phyloP scores from a whole-genome alignment of 2,329 filamentous ascomycete species.

The Canariomyces notabilis region DNA sequence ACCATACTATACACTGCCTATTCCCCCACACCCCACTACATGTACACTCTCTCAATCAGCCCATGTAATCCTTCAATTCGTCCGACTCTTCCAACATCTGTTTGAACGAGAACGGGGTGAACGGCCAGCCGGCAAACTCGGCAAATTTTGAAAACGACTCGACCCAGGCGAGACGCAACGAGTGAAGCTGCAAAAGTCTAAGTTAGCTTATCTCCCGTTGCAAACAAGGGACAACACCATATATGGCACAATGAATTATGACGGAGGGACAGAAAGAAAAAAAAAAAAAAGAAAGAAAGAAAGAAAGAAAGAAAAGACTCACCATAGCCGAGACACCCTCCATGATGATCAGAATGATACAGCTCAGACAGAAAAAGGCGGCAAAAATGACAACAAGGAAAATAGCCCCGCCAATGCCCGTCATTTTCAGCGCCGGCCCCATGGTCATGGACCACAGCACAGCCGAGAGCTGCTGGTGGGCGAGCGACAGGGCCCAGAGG shows the following conservation, averaged over 20 bases:
- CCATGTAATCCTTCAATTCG: slow-evolving; percentile 51
- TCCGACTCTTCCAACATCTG: slow-evolving; percentile 78
- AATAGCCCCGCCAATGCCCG: slow-evolving; percentile 66
- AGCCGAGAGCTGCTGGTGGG: slow-evolving; percentile 92
- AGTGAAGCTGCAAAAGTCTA: slow-evolving; percentile 33
- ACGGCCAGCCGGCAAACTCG: slow-evolving; percentile 81
- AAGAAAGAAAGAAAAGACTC: slow-evolving; percentile 10
- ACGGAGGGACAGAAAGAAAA: too few relatives aligned
- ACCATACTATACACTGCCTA: slow-evolving; percentile 5
- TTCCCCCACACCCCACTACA: not conserved
- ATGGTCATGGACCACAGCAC: slow-evolving; percentile 98
- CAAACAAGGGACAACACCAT: too few relatives aligned
- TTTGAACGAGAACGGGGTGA: slow-evolving; percentile 85
- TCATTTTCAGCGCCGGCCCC: slow-evolving; percentile 63
- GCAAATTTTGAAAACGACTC: slow-evolving; percentile 98
- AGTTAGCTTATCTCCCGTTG: not conserved
- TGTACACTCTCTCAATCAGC: slow-evolving; percentile 29
- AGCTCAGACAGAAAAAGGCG: slow-evolving; percentile 80
- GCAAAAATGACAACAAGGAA: slow-evolving; percentile 79
- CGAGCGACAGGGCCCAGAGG: slow-evolving; percentile 94
- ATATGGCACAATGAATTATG: too few relatives aligned
- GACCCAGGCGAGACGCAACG: slow-evolving; percentile 87
- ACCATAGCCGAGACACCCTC: slow-evolving; percentile 91
- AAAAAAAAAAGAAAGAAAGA: not conserved
- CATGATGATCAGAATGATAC: slow-evolving; percentile 77